Base-by-base conservation (phyloP, 2,329 filamentous ascomycete species). In the Colletotrichum nymphaeae region DNA sequence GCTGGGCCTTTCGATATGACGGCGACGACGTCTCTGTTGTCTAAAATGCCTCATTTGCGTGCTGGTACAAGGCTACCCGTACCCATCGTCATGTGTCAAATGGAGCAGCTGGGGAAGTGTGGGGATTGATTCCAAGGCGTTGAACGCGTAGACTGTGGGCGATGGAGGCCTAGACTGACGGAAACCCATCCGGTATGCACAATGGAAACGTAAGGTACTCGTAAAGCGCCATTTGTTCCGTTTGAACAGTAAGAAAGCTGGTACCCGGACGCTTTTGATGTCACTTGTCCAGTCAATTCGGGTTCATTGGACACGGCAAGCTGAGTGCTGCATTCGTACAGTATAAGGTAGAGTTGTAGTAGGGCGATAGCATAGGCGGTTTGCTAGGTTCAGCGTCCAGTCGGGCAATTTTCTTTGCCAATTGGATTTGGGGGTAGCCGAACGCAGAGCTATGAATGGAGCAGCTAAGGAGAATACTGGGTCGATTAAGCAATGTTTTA, bases 151-250 rank as follows among this genome's bases (percentile, higher is more conserved):
- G 60, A 28, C 5, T 11, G 55, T 37, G 69, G 66, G 59, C 55
- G 66, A 65, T 60, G 32, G 49, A 59, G 66, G 66, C 63, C 59
- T 69, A 73, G 67, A 70, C 57, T 64, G 55, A 56, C 55, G 55
- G 46, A 37, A 57, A 26, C 32, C 70, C 65, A 14, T 63, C 30
- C 8, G 4, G 6, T n/a, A 52, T 37, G 42, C 28, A 30, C 30
- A 19, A 60, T 59, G 59, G 70, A 70, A 70, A 70, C 60, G 70
- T 11, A 64, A 19, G 59, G 14, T 19, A 42, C 19, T 6, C 42
- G 70, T 12, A 49, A 19, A 46, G 35, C 30, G 65, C 28, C 14
- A 58, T 30, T n/a, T 9, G 57, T 63, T 68, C 57, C 69, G 58
- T 69, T 73, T 69, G 58, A 42, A 24, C 46, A 53, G 60, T 49